These are phyloP conservation scores for Aspergillus sp. DNA, from an alignment of 2,329 filamentous ascomycete species.

Conservation along the genomic window DNA sequence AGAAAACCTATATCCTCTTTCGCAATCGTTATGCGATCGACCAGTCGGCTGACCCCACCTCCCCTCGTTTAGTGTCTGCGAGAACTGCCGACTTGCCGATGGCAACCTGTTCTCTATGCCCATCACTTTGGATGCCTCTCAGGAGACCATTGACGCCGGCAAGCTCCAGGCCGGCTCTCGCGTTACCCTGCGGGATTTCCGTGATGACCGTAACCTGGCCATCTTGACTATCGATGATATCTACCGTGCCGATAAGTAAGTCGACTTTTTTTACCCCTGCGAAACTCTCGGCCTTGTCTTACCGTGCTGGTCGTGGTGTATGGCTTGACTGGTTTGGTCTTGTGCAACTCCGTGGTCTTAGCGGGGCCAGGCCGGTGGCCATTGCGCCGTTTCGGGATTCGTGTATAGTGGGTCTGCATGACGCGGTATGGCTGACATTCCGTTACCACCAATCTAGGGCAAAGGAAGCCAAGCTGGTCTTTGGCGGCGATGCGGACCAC, in stretches of 20 bases:
- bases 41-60: constrained; percentile 13
- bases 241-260: constrained; percentile 92
- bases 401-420: constrained; percentile 24
- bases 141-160: constrained; percentile 70
- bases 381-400: constrained; percentile 1
- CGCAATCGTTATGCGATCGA: background rate
- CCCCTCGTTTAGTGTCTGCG: constrained; percentile 67
- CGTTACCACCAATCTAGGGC: constrained; percentile 53
- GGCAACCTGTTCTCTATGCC: constrained; percentile 95
- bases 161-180: constrained; percentile 77
- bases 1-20: background rate
- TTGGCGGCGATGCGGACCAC: constrained; percentile 87
- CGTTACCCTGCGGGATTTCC: constrained; percentile 88
- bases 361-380: background rate
- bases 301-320: too few species aligned
- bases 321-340: background rate
- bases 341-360: background rate
- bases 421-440: constrained; percentile 23
- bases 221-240: constrained; percentile 95
- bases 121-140: constrained; percentile 84
- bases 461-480: constrained; percentile 90
- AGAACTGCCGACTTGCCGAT: constrained; percentile 79
- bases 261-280: constrained; percentile 9
- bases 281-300: background rate
- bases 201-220: constrained; percentile 92